These are phyloP conservation scores for Vitis riparia DNA, from an alignment of 164 flowering plant genomes.

Conservation along the genomic window DNA sequence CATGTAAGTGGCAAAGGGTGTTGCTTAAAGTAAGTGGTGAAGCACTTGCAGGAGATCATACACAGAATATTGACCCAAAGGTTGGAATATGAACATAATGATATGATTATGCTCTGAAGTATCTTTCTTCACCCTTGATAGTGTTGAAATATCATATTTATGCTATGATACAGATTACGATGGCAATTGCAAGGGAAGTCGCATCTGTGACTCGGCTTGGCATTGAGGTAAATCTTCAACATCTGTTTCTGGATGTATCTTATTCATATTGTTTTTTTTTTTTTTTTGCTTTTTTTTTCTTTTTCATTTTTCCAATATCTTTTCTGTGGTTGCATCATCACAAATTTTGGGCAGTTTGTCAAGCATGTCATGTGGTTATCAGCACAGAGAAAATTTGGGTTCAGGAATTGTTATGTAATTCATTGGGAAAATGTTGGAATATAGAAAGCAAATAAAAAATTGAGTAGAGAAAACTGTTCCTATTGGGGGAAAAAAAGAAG, in stretches of 20 bases:
- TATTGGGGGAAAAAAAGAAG: too few species aligned
- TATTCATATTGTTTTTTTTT: background rate
- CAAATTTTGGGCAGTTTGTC: background rate
- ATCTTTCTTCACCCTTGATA: background rate
- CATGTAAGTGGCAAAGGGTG: slow-evolving; percentile 86
- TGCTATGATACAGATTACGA: slow-evolving; percentile 56
- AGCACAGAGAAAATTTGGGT: background rate
- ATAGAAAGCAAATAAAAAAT: too few species aligned
- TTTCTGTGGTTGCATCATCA: too few species aligned
- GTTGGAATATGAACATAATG: slow-evolving; percentile 28
- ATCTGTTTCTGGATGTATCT: background rate
- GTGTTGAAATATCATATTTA: background rate
- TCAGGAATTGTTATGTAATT: background rate
- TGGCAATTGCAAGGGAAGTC: slow-evolving; percentile 96
- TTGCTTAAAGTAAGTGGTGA: slow-evolving; percentile 99
- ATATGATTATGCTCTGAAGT: background rate
- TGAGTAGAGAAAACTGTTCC: too few species aligned
- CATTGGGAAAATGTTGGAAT: too few species aligned
- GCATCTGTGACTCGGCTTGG: slow-evolving; percentile 93
- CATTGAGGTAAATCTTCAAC: slow-evolving; percentile 58
- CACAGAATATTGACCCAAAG: slow-evolving; percentile 94
- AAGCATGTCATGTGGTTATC: background rate
- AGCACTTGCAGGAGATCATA: slow-evolving; percentile 93
- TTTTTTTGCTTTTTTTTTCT: background rate
- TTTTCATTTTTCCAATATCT: background rate